These are phyloP conservation scores for Claviceps purpurea DNA, from an alignment of 2,329 filamentous ascomycete species.

Conservation along the genomic window DNA sequence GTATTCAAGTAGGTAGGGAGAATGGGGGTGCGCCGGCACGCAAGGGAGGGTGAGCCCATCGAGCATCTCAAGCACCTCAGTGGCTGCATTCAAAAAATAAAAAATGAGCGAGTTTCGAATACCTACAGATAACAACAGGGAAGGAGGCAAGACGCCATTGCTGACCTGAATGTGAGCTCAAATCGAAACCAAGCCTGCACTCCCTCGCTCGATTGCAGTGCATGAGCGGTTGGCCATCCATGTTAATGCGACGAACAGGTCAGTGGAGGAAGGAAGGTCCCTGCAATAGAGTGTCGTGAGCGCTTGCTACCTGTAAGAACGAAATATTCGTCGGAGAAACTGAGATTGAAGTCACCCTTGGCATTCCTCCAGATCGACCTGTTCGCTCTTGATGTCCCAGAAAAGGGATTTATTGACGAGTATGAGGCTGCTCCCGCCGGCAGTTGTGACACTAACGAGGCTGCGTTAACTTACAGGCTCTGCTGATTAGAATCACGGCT, in stretches of 20 bases:
- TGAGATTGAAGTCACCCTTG: background rate
- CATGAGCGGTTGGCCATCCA: background rate
- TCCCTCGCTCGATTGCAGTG: background rate
- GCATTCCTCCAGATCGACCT: background rate
- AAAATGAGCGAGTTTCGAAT: background rate
- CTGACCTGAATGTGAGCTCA: background rate
- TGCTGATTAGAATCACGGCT: too few species aligned
- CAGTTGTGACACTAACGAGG: too few species aligned
- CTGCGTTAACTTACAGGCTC: too few species aligned
- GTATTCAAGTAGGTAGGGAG: too few species aligned
- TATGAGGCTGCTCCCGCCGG: too few species aligned
- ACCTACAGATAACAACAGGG: background rate
- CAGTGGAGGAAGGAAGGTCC: background rate
- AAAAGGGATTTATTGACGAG: background rate
- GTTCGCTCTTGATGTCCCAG: background rate
- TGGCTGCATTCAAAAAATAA: conserved; percentile 2
- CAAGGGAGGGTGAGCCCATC: conserved; percentile 3
- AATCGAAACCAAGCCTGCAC: background rate
- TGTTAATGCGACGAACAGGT: background rate
- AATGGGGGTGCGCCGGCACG: background rate
- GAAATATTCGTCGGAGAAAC: background rate
- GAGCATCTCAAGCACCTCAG: background rate
- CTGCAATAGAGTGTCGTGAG: background rate
- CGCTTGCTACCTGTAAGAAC: background rate
- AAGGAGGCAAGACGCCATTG: background rate